phyloP scores from a whole-genome alignment of 352 stramenopile genomes.

The Chrysophaeum taylorii region DNA sequence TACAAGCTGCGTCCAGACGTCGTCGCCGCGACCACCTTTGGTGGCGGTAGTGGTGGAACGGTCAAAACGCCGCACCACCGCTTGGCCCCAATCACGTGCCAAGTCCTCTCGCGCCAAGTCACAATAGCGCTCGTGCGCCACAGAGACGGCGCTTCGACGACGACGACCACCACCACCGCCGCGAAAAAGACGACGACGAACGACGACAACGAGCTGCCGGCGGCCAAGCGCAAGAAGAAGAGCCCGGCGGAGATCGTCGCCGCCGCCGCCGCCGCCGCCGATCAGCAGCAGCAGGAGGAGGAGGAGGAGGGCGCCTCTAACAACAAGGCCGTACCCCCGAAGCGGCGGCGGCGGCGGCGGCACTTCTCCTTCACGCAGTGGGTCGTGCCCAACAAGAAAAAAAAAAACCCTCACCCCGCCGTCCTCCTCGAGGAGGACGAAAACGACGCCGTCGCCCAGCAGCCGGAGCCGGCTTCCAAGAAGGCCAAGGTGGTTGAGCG shows the following conservation, averaged over 20 bases:
- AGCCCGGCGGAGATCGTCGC: neutral
- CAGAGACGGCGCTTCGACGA: neutral
- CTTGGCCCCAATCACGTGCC: neutral
- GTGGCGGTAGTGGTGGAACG: too few relatives aligned
- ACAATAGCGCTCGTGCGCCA: neutral
- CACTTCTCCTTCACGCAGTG: constrained; percentile 2
- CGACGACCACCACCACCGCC: neutral
- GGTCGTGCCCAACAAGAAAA: neutral
- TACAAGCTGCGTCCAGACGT: neutral
- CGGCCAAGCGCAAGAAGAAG: neutral
- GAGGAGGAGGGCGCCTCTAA: neutral
- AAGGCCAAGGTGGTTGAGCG: neutral
- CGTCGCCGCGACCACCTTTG: neutral
- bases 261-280: neutral
- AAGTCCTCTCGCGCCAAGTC: neutral
- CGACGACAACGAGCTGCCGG: neutral
- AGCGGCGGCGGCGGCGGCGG: too few relatives aligned
- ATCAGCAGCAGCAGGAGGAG: neutral
- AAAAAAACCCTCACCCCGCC: too few relatives aligned
- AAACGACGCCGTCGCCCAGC: too few relatives aligned
- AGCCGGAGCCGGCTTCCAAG: too few relatives aligned
- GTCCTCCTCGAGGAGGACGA: too few relatives aligned
- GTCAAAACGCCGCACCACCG: too few relatives aligned
- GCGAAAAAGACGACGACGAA: neutral
- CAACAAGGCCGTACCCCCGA: neutral